These are phyloP conservation scores for Micromonas pusilla DNA, from an alignment of 139 green algal species.

Conservation along the genomic window DNA sequence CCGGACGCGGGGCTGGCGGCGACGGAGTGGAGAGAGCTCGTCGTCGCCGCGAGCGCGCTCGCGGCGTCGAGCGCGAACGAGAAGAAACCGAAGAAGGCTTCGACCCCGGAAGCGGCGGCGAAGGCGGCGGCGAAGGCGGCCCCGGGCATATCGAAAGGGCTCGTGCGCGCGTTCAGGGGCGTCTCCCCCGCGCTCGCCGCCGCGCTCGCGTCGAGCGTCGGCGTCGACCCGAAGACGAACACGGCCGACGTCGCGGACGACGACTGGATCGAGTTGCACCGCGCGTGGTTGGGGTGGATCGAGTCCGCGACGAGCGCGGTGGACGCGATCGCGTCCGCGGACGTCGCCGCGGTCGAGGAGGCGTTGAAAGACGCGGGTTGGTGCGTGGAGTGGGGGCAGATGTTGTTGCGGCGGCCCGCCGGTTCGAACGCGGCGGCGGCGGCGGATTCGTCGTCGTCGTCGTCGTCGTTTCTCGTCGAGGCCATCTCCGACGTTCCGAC, in stretches of 20 bases:
- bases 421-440: neutral
- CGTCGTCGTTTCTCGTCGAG: too few species aligned
- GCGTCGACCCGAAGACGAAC: neutral
- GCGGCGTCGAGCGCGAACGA: neutral
- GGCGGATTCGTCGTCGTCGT: neutral
- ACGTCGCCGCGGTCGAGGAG: neutral
- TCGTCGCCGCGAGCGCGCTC: neutral
- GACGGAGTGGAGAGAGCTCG: neutral
- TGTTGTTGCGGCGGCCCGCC: neutral
- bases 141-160: neutral
- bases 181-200: slow-evolving; percentile 4
- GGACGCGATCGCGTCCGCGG: neutral
- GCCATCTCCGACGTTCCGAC: too few species aligned
- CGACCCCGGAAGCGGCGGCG: too few species aligned
- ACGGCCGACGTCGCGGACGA: neutral
- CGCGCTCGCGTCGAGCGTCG: neutral
- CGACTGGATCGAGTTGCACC: neutral
- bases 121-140: neutral
- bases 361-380: neutral
- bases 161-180: slow-evolving; percentile 10
- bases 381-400: slow-evolving; percentile 6
- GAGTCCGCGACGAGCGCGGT: neutral
- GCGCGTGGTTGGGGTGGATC: neutral
- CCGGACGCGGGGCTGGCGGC: neutral
- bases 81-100: too few species aligned